These are phyloP conservation scores for Penicillium glabrum DNA, from an alignment of 2,329 filamentous ascomycete species.

Conservation along the genomic window DNA sequence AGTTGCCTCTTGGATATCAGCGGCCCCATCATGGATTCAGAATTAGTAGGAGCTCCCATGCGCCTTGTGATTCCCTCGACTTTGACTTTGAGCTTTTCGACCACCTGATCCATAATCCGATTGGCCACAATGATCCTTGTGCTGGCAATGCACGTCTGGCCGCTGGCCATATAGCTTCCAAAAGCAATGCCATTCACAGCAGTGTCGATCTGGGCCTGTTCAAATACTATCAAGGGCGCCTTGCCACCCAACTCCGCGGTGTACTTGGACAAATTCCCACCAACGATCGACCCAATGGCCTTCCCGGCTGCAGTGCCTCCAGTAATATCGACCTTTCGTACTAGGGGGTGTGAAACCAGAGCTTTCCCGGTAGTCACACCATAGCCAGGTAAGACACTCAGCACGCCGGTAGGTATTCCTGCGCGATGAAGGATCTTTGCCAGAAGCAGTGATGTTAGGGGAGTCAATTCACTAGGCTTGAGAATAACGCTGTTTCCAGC, in stretches of 20 bases:
- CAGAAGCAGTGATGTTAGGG: slow-evolving; percentile 43
- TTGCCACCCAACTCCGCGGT: slow-evolving; percentile 41
- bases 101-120: slow-evolving; percentile 39
- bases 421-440: slow-evolving; percentile 43
- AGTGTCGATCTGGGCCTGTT: slow-evolving; percentile 31
- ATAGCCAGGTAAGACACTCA: slow-evolving; percentile 53
- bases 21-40: slow-evolving; percentile 18
- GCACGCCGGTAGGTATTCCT: slow-evolving; percentile 44
- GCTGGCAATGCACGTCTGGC: slow-evolving; percentile 58
- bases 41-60: slow-evolving; percentile 16
- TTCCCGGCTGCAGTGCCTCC: slow-evolving; percentile 34
- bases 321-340: slow-evolving; percentile 38
- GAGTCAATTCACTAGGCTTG: slow-evolving; percentile 44
- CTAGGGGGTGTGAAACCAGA: slow-evolving; percentile 28
- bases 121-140: slow-evolving; percentile 55
- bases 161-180: slow-evolving; percentile 53
- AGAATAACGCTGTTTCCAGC: slow-evolving; percentile 42
- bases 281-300: slow-evolving; percentile 33
- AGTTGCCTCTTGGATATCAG: slow-evolving; percentile 17
- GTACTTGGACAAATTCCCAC: slow-evolving; percentile 34
- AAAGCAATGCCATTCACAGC: slow-evolving; percentile 37
- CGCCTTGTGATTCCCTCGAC: slow-evolving; percentile 46
- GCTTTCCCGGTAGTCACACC: slow-evolving; percentile 48
- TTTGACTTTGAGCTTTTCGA: slow-evolving; percentile 41
- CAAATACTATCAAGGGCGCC: slow-evolving; percentile 36